Evolutionary conservation across 1,284 basidiomycete species (phyloP), one percentile per base, ranked within the genome.

Genomic region (Ganoderma resinaceum): DNA sequence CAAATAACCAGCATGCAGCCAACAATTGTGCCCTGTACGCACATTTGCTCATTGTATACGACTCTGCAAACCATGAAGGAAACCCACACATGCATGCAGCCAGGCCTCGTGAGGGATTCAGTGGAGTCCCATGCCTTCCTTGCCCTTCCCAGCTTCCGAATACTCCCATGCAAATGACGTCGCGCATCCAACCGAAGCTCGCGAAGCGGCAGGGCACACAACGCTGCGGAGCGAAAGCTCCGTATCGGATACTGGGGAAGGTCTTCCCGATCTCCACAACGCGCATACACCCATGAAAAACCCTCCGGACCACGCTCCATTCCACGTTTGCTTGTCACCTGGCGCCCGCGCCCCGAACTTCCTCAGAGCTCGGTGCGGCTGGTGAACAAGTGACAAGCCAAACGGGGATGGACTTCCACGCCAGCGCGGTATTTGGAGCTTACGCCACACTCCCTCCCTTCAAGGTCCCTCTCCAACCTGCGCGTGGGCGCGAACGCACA

Each of bases 241-340:
- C 29, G 18, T 33, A 3, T 18, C 29, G 29, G 29, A 1, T 5
- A 29, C 29, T 31, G 26, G 29, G 16, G 3, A 2, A 33, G 46
- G 14, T 33, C 14, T 14, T 18, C 6, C 3, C 18, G 43, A 20
- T 46, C 20, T 26, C 23, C 23, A 23, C 46, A 49, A n/a, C 46
- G 3, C 46, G 23, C 46, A 49, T 26, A 49, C 23, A 49, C 46
- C 46, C n/a, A n/a, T n/a, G n/a, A 26, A 2, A 49, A 49, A 49
- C 3, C 46, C 46, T 26, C 46, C 46, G 46, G 14, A 26, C 46
- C 11, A 26, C 46, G 8, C 23, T 26, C 46, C 46, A 49, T 49
- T 49, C 46, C 46, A 26, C 46, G 46, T 26, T 49, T 49, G 46
- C 46, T 49, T 49, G 46, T 49, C 46, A 49, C 46, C 46, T 23